Base-by-base conservation (phyloP, 495 filamentous ascomycete genomes). In the Aspergillus bridgeri region DNA sequence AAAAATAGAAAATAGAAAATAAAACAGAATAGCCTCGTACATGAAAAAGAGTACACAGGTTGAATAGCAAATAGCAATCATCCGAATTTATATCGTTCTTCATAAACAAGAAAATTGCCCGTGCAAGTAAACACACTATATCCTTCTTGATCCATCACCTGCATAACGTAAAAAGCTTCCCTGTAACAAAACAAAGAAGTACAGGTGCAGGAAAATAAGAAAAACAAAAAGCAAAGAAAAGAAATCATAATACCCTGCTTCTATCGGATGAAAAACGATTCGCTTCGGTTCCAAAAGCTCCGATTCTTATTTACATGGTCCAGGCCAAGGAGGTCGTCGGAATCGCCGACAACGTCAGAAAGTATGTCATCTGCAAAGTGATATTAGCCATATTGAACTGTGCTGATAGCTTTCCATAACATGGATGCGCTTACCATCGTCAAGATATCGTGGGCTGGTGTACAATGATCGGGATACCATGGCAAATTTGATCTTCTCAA, bases 401-500 rank as follows among this genome's bases (percentile, higher is more conserved):
- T 15, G 19, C 22, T 25, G 6, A 23, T 19, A 44, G 25, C 7
- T 24, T 23, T n/a, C 21, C 20, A 47, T 23, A 27, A 53, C 17
- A 51, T n/a, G 5, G 29, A 29, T 45, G 15, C 29, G 69, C 85
- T 81, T 76, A 96, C 94, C 92, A 77, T 98, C 94, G 60, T 83
- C 83, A 54, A 99, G 77, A 76, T 96, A 96, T 54, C 83, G 78
- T 5, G 92, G 88, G 63, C 82, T 88, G 19, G 88, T 83, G 71
- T 87, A 95, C 23, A 80, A 71, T 23, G 79, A 70, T 53, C 88
- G 82, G 58, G 84, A 83, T 6, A 97, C 80, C 46, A 96, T 74
- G 5, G 91, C 90, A 77, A 99, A 97, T 73, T 92, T 96, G 69
- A 98, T 92, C 79, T 97, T 99, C 72, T 99, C 94, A 60, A 98